Evolutionary conservation across 495 filamentous ascomycete species (phyloP).

Genomic region (Penicillium salamii): DNA sequence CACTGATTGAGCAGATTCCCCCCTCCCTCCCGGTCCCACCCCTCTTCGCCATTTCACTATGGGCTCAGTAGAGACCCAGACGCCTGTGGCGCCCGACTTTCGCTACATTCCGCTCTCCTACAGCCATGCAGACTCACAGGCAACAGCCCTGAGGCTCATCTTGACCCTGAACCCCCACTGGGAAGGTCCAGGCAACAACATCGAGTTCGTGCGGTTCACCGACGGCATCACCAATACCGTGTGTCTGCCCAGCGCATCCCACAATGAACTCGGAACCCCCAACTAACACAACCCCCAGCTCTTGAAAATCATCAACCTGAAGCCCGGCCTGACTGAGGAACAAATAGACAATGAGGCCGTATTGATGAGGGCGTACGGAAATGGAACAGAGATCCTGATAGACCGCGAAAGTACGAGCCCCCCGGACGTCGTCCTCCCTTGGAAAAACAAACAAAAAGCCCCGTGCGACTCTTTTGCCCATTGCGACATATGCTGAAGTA

Average conservation of each 20-base stretch:
- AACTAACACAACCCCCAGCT: slow-evolving; percentile 50
- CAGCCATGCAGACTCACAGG: slow-evolving; percentile 68
- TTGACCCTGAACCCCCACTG: slow-evolving; percentile 80
- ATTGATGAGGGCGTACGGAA: slow-evolving; percentile 89
- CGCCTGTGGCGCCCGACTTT: slow-evolving; percentile 24
- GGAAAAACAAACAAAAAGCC: not conserved
- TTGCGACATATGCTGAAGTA: slow-evolving; percentile 41
- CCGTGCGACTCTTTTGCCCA: slow-evolving; percentile 23
- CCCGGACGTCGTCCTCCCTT: slow-evolving; percentile 5
- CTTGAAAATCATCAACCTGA: slow-evolving; percentile 81
- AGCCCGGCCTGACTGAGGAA: slow-evolving; percentile 69
- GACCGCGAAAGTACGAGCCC: slow-evolving; percentile 79
- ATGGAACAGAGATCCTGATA: slow-evolving; percentile 92
- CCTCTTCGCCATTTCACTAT: slow-evolving; percentile 14
- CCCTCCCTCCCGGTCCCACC: no score
- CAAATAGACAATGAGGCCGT: slow-evolving; percentile 84
- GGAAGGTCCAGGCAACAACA: slow-evolving; percentile 67
- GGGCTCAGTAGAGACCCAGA: slow-evolving; percentile 28
- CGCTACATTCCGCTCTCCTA: slow-evolving; percentile 72
- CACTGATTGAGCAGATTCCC: not conserved
- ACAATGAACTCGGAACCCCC: not conserved
- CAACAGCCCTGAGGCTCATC: slow-evolving; percentile 74
- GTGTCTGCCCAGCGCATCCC: slow-evolving; percentile 29
- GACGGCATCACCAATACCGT: slow-evolving; percentile 98
- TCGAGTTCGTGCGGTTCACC: slow-evolving; percentile 88